Base-by-base conservation (phyloP, 192 early-diverging fungal species). In the Backusella morwellensis region DNA sequence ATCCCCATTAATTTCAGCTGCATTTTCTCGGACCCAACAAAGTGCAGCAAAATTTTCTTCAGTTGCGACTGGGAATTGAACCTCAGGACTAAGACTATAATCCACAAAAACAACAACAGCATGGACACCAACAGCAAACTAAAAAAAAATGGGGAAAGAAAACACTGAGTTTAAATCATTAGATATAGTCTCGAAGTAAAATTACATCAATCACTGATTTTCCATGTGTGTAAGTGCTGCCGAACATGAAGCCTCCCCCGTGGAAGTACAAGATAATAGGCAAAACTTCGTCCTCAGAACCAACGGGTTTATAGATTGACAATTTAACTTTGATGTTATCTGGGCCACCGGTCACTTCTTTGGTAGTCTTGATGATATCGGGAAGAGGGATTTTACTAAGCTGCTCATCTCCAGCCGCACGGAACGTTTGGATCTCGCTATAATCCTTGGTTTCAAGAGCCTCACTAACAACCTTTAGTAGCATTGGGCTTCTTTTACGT, bases 81-180 rank as follows among this genome's bases (percentile, higher is more conserved):
- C 36, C 3, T 76, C 75, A 8, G 75, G 75, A 50, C 66, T 68
- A 21, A 66, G 34, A 68, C 67, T 34, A 40, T 76, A 76, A 56
- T 76, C 75, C 12, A 76, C 75, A 29, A 76, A 70, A 2, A 76
- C 26, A 4, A 70, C 23, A 9, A 67, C 68, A 6, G 75, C 77
- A 23, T 72, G 34, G 3, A 70, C 50, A 14, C 56, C 32, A 7
- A 23, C 21, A 11, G 26, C 23, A 12, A 66, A 66, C 63, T 66
- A 66, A 66, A 66, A 32, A 66, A 66, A 66, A 32, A 0, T 1
- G 32, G 32, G 11, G 0, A 40, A 9, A 9, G 11, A 40, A 40
- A 40, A 11, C 2, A 40, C 38, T 40, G 6, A 40, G 38, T 40
- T 40, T 40, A 9, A 9, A 40, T 40, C 38, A 40, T 11, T 40